phyloP scores from a whole-genome alignment of 2,329 filamentous ascomycete species.

The Cladophialophora carrionii region DNA sequence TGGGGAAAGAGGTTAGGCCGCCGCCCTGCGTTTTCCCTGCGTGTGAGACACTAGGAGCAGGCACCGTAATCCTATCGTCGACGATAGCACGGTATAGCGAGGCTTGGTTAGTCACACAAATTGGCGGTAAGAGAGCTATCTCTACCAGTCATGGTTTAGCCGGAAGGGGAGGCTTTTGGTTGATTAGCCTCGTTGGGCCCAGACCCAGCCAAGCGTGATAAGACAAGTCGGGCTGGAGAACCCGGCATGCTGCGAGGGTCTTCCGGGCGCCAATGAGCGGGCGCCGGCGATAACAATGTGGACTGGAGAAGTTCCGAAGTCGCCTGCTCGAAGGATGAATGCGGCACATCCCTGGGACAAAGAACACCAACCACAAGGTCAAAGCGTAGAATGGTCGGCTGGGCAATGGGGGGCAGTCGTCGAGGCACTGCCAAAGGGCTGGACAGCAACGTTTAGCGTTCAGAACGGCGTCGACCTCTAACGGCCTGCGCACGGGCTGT shows the following conservation, averaged over 20 bases:
- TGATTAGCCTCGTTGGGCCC: slow-evolving; percentile 14
- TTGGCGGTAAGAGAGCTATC: slow-evolving; percentile 27
- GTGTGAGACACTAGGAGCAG: slow-evolving; percentile 25
- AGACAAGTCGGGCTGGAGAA: slow-evolving; percentile 24
- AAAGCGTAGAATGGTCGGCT: neutral
- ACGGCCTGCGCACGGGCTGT: slow-evolving; percentile 1
- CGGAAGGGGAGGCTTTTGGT: slow-evolving; percentile 14
- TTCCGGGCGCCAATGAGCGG: slow-evolving; percentile 19
- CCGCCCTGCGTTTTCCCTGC: slow-evolving; percentile 16
- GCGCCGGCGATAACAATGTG: slow-evolving; percentile 2
- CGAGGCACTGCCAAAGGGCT: neutral
- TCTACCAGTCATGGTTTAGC: slow-evolving; percentile 16
- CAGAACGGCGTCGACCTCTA: slow-evolving; percentile 3
- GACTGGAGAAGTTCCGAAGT: slow-evolving; percentile 7
- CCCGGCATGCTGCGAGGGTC: slow-evolving; percentile 14
- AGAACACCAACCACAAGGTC: slow-evolving; percentile 6
- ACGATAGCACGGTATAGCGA: slow-evolving; percentile 15
- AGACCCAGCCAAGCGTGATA: slow-evolving; percentile 22
- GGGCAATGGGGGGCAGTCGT: slow-evolving; percentile 7
- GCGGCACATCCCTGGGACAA: neutral
- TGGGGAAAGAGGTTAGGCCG: slow-evolving; percentile 24
- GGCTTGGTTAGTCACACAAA: slow-evolving; percentile 31
- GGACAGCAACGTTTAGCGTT: slow-evolving; percentile 1
- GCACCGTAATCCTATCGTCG: slow-evolving; percentile 25
- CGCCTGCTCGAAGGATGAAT: slow-evolving; percentile 11